Evolutionary conservation across 306 rosid species (phyloP), one percentile per base, ranked within the genome.

Genomic region (Prunus dulcis): DNA sequence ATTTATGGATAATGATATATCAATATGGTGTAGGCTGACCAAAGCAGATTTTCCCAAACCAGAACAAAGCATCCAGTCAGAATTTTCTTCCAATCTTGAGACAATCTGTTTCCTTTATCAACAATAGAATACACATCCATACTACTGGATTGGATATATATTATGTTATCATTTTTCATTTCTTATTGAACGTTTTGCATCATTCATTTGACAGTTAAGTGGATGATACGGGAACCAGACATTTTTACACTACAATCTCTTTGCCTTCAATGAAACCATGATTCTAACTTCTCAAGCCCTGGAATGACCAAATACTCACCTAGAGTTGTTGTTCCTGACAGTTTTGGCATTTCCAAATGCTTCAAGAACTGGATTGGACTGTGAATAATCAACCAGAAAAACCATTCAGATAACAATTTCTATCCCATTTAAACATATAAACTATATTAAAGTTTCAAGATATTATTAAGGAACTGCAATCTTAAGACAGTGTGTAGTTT

Each of bases 351-450:
- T 96, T 61, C 99, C 99, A 81, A 96, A 96, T 74, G 99, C 91
- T 91, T 96, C 99, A 87, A 96, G 99, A 81, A 96, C 99, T 76
- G 99, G 99, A 85, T 96, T 96, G 78, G 99, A 96, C 99, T 96
- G 96, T 81, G 65, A 83, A 50, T 30, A 78, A 86, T 74, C 76
- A 82, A 82, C 28, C 67, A 77, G 75, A 74, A 58, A 69, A 81
- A 66, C 78, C 77, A 64, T 74, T 82, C 82, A 91, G 86, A 51
- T 63, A 62, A 80, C 47, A 41, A 41, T 32, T 72, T 65, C 18
- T 63, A 64, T 43, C 12, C 56, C 62, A 15, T 49, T 68, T 32
- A 64, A 46, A 64, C 58, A 20, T 23, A 19, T 6, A 50, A 64
- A 57, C 61, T 64, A 18, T 13, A 28, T 72, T 60, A 69, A 78